phyloP scores from a whole-genome alignment of 2,329 filamentous ascomycete species.

The Cladorrhinum sp. region DNA sequence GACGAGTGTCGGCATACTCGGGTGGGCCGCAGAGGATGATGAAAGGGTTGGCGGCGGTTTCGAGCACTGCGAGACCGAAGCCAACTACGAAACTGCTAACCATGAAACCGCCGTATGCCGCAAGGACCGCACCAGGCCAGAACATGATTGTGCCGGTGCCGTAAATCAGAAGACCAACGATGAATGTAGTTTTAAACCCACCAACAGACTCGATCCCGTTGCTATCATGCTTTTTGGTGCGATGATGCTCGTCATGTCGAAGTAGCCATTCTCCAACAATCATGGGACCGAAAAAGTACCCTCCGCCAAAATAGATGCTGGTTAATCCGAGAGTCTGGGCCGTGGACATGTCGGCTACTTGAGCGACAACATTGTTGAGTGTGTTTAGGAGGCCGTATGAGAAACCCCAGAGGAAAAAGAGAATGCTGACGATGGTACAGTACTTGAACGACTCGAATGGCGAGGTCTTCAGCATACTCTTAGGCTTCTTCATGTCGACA shows the following conservation, averaged over 20 bases:
- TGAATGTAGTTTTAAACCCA: slow-evolving; percentile 79
- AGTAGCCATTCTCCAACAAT: slow-evolving; percentile 69
- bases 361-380: slow-evolving; percentile 68
- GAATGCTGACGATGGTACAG: slow-evolving; percentile 69
- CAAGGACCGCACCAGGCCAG: slow-evolving; percentile 75
- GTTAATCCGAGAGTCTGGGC: slow-evolving; percentile 66
- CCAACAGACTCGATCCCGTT: slow-evolving; percentile 45
- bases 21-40: slow-evolving; percentile 68
- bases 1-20: slow-evolving; percentile 68
- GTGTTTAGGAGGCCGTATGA: slow-evolving; percentile 84
- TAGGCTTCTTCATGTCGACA: slow-evolving; percentile 66
- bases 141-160: slow-evolving; percentile 78
- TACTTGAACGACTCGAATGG: slow-evolving; percentile 66
- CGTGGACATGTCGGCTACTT: slow-evolving; percentile 57
- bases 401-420: slow-evolving; percentile 89
- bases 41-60: slow-evolving; percentile 79
- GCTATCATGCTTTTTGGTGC: slow-evolving; percentile 37
- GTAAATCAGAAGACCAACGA: slow-evolving; percentile 72
- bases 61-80: slow-evolving; percentile 71
- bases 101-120: slow-evolving; percentile 75
- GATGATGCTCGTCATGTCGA: slow-evolving; percentile 61
- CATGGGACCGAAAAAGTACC: slow-evolving; percentile 67
- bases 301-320: slow-evolving; percentile 66
- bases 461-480: slow-evolving; percentile 66
- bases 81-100: slow-evolving; percentile 72